These are phyloP conservation scores for Incumbomyces lentus DNA, from an alignment of 2,329 filamentous ascomycete genomes.

Conservation along the genomic window DNA sequence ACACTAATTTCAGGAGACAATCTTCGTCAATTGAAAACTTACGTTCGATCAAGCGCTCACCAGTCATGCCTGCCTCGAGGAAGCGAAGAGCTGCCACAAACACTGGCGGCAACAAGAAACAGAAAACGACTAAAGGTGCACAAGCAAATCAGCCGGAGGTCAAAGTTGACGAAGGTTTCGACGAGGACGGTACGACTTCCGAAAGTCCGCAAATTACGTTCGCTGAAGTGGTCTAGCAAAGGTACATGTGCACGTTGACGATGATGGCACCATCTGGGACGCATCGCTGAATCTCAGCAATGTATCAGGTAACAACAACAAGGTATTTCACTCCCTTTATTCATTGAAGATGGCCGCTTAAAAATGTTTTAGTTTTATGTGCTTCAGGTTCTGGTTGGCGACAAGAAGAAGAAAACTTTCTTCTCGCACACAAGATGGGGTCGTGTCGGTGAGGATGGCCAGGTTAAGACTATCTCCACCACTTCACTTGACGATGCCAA, in stretches of 20 bases:
- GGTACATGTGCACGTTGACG: conserved; percentile 54
- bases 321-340: conserved; percentile 49
- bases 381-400: conserved; percentile 23
- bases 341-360: background rate
- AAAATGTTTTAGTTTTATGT: background rate
- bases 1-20: no score
- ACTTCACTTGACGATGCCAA: conserved; percentile 30
- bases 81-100: conserved; percentile 2
- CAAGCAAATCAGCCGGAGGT: background rate
- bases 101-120: conserved; percentile 2
- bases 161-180: conserved; percentile 6
- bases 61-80: conserved; percentile 3
- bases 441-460: conserved; percentile 52
- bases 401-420: conserved; percentile 31
- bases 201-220: background rate
- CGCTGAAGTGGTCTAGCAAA: conserved; percentile 26
- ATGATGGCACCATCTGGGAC: conserved; percentile 59
- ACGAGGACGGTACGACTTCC: conserved; percentile 1
- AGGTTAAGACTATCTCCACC: conserved; percentile 30
- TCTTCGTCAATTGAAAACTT: no score
- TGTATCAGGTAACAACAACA: conserved; percentile 26
- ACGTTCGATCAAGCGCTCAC: background rate
- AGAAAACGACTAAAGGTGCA: conserved; percentile 1
- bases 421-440: conserved; percentile 70
- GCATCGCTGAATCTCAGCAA: conserved; percentile 71